These are phyloP conservation scores for Passalora sequoiae DNA, from an alignment of 2,329 filamentous ascomycete genomes.

Conservation along the genomic window DNA sequence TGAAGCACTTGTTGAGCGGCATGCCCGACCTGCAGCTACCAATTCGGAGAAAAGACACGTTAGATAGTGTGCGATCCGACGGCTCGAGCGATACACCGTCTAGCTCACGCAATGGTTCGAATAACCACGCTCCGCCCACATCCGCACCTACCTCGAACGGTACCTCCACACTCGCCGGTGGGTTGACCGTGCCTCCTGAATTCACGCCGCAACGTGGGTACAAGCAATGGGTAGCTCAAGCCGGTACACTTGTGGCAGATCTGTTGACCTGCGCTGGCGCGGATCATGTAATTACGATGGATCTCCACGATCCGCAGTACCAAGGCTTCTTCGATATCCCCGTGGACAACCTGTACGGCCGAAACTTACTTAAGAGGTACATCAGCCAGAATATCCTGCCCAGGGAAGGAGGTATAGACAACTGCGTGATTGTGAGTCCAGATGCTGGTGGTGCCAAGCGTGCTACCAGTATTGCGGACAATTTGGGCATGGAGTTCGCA, in stretches of 20 bases:
- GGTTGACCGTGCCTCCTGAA: constrained; percentile 52
- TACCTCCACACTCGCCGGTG: constrained; percentile 40
- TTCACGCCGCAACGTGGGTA: constrained; percentile 86
- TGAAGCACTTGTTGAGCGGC: constrained; percentile 50
- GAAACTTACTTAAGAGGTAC: constrained; percentile 64
- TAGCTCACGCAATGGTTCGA: constrained; percentile 7
- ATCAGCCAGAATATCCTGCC: constrained; percentile 77
- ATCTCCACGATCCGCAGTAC: constrained; percentile 92
- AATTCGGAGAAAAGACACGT: constrained; percentile 26
- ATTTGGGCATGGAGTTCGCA: constrained; percentile 88
- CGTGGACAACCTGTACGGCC: constrained; percentile 92
- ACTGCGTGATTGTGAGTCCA: constrained; percentile 78
- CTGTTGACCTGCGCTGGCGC: constrained; percentile 91
- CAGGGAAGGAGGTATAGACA: constrained; percentile 56
- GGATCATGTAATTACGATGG: constrained; percentile 97
- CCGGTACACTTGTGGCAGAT: constrained; percentile 89
- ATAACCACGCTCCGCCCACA: constrained; percentile 8
- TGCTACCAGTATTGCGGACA: constrained; percentile 90
- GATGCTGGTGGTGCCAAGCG: constrained; percentile 96
- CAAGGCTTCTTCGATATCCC: constrained; percentile 99
- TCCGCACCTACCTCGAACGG: constrained; percentile 34
- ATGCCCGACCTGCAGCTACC: constrained; percentile 37
- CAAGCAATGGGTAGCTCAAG: constrained; percentile 97
- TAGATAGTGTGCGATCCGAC: constrained; percentile 30
- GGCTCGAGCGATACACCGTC: constrained; percentile 16